phyloP scores from a whole-genome alignment of 2,329 filamentous ascomycete genomes.

The Fusarium poae region DNA sequence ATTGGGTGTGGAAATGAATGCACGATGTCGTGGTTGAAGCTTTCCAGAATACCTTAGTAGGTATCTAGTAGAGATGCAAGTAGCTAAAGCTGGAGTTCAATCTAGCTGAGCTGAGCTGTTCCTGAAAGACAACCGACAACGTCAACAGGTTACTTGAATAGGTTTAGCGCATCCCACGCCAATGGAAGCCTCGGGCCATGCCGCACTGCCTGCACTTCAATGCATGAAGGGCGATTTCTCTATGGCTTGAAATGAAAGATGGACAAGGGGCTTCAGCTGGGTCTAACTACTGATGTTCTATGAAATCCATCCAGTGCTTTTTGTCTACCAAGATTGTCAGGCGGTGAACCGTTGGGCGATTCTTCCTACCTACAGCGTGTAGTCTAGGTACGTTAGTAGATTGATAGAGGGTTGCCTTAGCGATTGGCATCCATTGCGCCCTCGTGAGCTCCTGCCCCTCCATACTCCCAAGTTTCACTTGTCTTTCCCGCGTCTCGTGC shows the following conservation, averaged over 20 bases:
- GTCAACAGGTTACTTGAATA: slow-evolving; percentile 30
- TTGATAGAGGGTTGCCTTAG: slow-evolving; percentile 30
- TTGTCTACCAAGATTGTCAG: background rate
- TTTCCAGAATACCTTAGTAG: background rate
- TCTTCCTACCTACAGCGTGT: background rate
- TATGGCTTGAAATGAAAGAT: slow-evolving; percentile 16
- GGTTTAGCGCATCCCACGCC: slow-evolving; percentile 18
- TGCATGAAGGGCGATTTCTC: slow-evolving; percentile 12
- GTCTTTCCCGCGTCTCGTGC: slow-evolving; percentile 30
- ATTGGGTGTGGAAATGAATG: slow-evolving; percentile 3
- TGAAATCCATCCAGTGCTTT: background rate
- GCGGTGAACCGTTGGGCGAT: slow-evolving; percentile 30
- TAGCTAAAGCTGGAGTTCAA: slow-evolving; percentile 11
- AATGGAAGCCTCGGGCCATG: slow-evolving; percentile 20
- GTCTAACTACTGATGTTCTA: background rate
- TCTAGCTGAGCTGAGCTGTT: slow-evolving; percentile 1
- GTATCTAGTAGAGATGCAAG: slow-evolving; percentile 8
- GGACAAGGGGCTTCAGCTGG: slow-evolving; percentile 12
- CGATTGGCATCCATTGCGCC: slow-evolving; percentile 40
- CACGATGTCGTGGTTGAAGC: slow-evolving; percentile 24
- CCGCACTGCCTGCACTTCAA: slow-evolving; percentile 13
- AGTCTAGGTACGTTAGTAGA: background rate
- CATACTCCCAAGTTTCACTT: slow-evolving; percentile 26
- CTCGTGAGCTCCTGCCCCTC: slow-evolving; percentile 38
- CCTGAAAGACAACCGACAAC: slow-evolving; percentile 21